These are phyloP conservation scores for Ensete ventricosum DNA, from an alignment of 176 grass and related monocot species.

Conservation along the genomic window DNA sequence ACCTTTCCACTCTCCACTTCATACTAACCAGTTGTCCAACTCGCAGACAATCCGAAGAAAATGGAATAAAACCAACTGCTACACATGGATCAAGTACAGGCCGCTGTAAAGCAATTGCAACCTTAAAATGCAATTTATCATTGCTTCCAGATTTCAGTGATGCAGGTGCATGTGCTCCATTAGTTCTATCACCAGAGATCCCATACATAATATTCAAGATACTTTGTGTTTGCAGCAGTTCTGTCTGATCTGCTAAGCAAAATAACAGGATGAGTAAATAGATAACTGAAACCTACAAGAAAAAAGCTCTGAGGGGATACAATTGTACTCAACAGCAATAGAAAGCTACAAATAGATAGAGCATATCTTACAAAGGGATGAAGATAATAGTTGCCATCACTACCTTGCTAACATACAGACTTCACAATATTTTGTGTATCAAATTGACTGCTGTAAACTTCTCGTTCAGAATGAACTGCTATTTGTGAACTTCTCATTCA, in stretches of 20 bases:
- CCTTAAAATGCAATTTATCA: conserved; percentile 61
- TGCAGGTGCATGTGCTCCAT: conserved; percentile 70
- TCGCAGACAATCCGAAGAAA: conserved; percentile 72
- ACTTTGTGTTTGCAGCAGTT: conserved; percentile 45
- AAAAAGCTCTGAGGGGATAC: not conserved
- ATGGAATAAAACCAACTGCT: conserved; percentile 95
- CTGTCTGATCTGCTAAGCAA: conserved; percentile 44
- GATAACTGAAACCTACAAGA: not conserved
- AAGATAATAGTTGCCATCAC: not conserved
- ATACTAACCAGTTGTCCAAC: conserved; percentile 90
- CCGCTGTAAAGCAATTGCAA: conserved; percentile 56
- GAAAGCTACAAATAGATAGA: not conserved
- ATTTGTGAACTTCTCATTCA: too few relatives aligned
- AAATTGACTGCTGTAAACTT: too few relatives aligned
- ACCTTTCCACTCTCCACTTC: conserved; percentile 90
- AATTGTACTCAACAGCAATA: too few relatives aligned
- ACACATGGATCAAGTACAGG: conserved; percentile 88
- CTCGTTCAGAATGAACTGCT: too few relatives aligned
- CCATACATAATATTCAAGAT: conserved; percentile 73
- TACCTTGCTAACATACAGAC: not conserved
- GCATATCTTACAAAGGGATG: not conserved
- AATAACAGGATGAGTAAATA: conserved; percentile 12
- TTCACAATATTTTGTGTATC: not conserved
- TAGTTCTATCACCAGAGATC: conserved; percentile 72
- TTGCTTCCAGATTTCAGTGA: conserved; percentile 30